Conservation (phyloP, 2,329 filamentous ascomycete genomes). For the Pseudonectria buxi region DNA sequence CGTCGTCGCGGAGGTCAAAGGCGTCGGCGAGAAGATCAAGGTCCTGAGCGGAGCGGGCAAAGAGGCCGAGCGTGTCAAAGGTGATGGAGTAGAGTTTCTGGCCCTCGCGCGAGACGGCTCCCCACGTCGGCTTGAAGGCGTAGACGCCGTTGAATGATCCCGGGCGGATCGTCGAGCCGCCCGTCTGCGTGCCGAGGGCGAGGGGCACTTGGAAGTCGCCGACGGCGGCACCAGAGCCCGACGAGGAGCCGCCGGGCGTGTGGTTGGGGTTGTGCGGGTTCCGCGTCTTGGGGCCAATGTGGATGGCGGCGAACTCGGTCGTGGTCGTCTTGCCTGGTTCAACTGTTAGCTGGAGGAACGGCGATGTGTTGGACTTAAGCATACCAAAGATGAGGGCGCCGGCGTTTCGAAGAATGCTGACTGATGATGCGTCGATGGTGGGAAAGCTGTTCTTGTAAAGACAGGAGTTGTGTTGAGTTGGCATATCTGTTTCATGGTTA, state of each 20-base stretch:
- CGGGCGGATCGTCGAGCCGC: constrained; percentile 57
- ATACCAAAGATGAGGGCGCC: constrained; percentile 47
- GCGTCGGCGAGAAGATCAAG: constrained; percentile 48
- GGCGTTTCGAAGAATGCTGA: constrained; percentile 43
- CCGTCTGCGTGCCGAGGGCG: constrained; percentile 58
- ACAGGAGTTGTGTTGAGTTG: constrained; percentile 48
- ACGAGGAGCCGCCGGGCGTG: constrained; percentile 62
- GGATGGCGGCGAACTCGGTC: constrained; percentile 56
- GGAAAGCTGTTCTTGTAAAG: constrained; percentile 43
- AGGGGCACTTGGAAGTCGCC: constrained; percentile 57
- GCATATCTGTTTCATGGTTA: constrained; percentile 38
- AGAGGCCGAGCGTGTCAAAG: constrained; percentile 58
- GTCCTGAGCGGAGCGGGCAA: constrained; percentile 50
- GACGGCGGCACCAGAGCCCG: constrained; percentile 60
- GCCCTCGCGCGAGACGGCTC: constrained; percentile 54
- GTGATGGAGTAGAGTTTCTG: constrained; percentile 51
- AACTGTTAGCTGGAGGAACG: not conserved
- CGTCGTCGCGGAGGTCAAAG: constrained; percentile 48
- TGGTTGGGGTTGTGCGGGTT: constrained; percentile 61
- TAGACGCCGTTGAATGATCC: constrained; percentile 60
- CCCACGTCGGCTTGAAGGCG: constrained; percentile 61
- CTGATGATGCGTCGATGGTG: constrained; percentile 43
- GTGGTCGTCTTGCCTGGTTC: constrained; percentile 37
- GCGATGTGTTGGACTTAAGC: not conserved
- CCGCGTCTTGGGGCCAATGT: constrained; percentile 43